Evolutionary conservation across 352 stramenopile species (phyloP), one percentile per base, ranked within the genome.

Genomic region (Phytophthora pinifolia): DNA sequence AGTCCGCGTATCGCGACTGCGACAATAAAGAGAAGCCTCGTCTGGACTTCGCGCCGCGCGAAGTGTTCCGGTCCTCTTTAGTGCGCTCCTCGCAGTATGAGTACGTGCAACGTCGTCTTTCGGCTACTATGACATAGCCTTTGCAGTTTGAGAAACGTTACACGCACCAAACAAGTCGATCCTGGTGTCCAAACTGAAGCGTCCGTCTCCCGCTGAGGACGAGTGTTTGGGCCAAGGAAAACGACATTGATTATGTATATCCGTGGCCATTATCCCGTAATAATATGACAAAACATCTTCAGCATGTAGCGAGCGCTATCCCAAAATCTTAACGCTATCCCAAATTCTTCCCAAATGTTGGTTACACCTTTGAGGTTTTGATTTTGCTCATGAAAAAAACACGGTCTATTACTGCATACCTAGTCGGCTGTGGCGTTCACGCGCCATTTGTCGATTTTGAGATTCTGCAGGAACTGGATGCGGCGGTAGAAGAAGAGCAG

Each of bases 401-500:
- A 27, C 22, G 34, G 50, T 70, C 60, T 70, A 67, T 71, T 72
- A 22, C 33, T 41, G 52, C 34, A 36, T 33, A 12, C 45, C 37
- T 74, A 83, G 30, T 82, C 68, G 22, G 66, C 57, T 12, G 62
- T 65, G 27, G 25, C 48, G 48, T 65, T 63, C 22, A 94, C 73
- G 45, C 84, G 84, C 84, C 84, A 94, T 58, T 87, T 86, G 54
- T 88, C 74, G 27, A 92, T 83, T 62, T 85, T 89, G 42, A 94
- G 74, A 39, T 91, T 86, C 62, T 94, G 84, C 27, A 94, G 64
- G 31, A 81, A 65, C 31, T 78, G 66, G 32, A 92, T 78, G 39
- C 74, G 79, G 31, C 67, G 74, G 63, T 84, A 86, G 52, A 85
- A 89, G 59, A 88, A 73, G 20, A 70, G 48, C 14, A 92, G 51